phyloP scores from a whole-genome alignment of 306 rosid genomes.

The Argentina anserina region DNA sequence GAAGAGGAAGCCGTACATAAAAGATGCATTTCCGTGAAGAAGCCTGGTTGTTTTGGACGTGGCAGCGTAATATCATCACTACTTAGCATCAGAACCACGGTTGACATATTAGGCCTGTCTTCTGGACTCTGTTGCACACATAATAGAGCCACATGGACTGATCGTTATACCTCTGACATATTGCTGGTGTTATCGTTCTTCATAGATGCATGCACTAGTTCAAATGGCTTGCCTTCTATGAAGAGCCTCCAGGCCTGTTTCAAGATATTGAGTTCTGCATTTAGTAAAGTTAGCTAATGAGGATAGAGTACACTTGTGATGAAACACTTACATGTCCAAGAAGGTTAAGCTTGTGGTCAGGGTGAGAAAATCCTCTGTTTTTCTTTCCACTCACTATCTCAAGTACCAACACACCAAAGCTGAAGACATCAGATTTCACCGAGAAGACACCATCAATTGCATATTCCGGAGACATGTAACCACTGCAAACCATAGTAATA shows the following conservation, averaged over 20 bases:
- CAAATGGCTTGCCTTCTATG: slow-evolving; percentile 25
- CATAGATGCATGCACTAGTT: slow-evolving; percentile 30
- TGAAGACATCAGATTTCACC: slow-evolving; percentile 42
- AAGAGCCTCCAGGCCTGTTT: slow-evolving; percentile 33
- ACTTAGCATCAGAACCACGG: slow-evolving; percentile 43
- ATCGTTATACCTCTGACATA: slow-evolving; percentile 21
- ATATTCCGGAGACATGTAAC: slow-evolving; percentile 53
- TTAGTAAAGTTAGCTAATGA: not conserved
- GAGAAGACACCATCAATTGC: slow-evolving; percentile 37
- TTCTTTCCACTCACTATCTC: slow-evolving; percentile 54
- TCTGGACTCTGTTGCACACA: slow-evolving; percentile 43
- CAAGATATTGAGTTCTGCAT: not conserved
- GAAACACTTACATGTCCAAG: slow-evolving; percentile 41
- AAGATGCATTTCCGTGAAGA: slow-evolving; percentile 9
- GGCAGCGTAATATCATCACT: slow-evolving; percentile 32
- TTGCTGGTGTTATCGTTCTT: slow-evolving; percentile 6
- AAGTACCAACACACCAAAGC: slow-evolving; percentile 44
- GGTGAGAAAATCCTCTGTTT: slow-evolving; percentile 34
- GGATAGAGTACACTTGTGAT: not conserved
- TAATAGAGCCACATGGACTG: slow-evolving; percentile 45
- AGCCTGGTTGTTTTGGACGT: slow-evolving; percentile 27
- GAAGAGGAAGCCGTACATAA: not conserved
- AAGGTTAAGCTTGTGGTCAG: slow-evolving; percentile 31
- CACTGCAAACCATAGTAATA: slow-evolving; percentile 18
- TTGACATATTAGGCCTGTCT: slow-evolving; percentile 51